Evolutionary conservation across 192 early-diverging fungal genomes (phyloP).

Genomic region (Lobosporangium transversale): DNA sequence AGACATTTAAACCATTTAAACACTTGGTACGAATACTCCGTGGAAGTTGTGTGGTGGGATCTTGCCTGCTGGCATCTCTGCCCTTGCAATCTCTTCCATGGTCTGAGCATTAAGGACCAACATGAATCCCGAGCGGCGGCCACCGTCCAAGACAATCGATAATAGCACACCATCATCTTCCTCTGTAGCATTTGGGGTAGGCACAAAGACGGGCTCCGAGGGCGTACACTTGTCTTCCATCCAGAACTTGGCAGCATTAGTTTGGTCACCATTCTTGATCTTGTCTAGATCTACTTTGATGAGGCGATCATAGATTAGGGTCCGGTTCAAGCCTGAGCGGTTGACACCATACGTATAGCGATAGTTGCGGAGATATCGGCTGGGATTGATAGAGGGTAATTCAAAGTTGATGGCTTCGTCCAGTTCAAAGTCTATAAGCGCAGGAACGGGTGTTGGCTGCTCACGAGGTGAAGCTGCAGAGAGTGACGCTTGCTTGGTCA

Average conservation of each 20-base stretch:
- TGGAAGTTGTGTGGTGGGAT: constrained; percentile 63
- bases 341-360: constrained; percentile 52
- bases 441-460: constrained; percentile 20
- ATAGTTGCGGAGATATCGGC: constrained; percentile 23
- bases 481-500: constrained; percentile 25
- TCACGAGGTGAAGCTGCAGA: not conserved
- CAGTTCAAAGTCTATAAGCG: constrained; percentile 29
- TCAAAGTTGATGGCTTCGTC: constrained; percentile 46
- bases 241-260: constrained; percentile 41
- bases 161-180: constrained; percentile 71
- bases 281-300: constrained; percentile 47
- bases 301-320: constrained; percentile 40
- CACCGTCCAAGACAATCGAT: constrained; percentile 58
- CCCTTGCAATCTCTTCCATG: constrained; percentile 60
- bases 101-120: constrained; percentile 59
- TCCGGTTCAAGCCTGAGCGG: constrained; percentile 21
- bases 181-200: constrained; percentile 48
- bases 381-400: constrained; percentile 34
- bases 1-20: too few relatives aligned
- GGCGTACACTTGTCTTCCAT: constrained; percentile 51
- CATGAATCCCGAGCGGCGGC: constrained; percentile 50
- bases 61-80: constrained; percentile 42
- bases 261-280: constrained; percentile 27
- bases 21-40: constrained; percentile 45
- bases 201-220: constrained; percentile 67